A percentile compares a stretch with the other conserved stretches of the same genome.
Conservation (phyloP, 345 rosid species). For the Aethionema arabicum region DNA sequence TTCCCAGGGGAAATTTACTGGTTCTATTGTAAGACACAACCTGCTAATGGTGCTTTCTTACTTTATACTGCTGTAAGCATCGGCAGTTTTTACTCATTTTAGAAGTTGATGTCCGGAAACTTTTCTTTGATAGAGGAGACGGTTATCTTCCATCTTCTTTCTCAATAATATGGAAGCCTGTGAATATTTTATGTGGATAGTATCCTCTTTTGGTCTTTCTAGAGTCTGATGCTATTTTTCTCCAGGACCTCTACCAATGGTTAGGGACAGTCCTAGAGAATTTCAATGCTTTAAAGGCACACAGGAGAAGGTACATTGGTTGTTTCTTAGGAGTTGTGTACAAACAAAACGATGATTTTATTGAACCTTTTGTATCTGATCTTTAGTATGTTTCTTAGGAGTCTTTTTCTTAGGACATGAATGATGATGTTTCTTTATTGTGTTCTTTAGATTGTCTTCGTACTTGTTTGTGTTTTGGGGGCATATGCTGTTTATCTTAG, state of each 20-base stretch:
- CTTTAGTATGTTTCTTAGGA: too few species aligned
- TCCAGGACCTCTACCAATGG: slow-evolving; percentile 84
- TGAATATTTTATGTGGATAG: slow-evolving; percentile 11
- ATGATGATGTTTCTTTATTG: too few species aligned
- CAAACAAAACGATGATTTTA: slow-evolving; percentile 31
- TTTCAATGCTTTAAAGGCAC: slow-evolving; percentile 80
- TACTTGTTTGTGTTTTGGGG: neutral
- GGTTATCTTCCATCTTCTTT: slow-evolving; percentile 23
- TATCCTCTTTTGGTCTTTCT: slow-evolving; percentile 35
- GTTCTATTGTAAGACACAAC: slow-evolving; percentile 97
- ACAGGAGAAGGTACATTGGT: slow-evolving; percentile 99
- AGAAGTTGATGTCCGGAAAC: slow-evolving; percentile 38
- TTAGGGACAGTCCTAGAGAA: slow-evolving; percentile 78
- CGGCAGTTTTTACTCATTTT: slow-evolving; percentile 48
- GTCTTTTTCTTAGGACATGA: too few species aligned
- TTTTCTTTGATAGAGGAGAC: slow-evolving; percentile 31
- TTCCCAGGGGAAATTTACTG: slow-evolving; percentile 83
- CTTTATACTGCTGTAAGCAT: slow-evolving; percentile 47
- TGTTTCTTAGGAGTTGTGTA: slow-evolving; percentile 61
- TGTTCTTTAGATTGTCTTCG: neutral
- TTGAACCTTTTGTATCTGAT: slow-evolving; percentile 14
- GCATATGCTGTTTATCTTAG: neutral
- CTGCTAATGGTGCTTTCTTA: slow-evolving; percentile 69
- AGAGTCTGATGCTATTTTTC: slow-evolving; percentile 77
- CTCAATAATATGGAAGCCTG: neutral